phyloP scores from a whole-genome alignment of 78 protist species.

The Monosiga brevicollis region DNA sequence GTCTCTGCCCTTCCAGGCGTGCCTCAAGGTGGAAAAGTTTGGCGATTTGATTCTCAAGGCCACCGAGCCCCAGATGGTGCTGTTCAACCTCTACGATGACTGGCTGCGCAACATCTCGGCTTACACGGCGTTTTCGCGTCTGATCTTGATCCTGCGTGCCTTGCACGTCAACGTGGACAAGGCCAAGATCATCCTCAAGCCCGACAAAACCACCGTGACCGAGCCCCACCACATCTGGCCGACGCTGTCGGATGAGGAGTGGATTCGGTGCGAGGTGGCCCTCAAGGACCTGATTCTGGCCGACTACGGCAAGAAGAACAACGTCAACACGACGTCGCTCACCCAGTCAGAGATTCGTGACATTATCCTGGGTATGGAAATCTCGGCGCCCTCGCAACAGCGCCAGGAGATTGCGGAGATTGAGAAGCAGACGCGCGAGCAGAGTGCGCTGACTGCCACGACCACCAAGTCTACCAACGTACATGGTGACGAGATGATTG shows the following conservation, averaged over 20 bases:
- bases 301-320: slow-evolving; percentile 97
- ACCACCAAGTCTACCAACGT: slow-evolving; percentile 83
- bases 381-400: slow-evolving; percentile 95
- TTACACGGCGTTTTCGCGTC: slow-evolving; percentile 95
- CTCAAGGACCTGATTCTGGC: slow-evolving; percentile 96
- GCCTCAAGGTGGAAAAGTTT: slow-evolving; percentile 90
- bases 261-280: slow-evolving; percentile 90
- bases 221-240: slow-evolving; percentile 99
- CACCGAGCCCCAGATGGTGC: slow-evolving; percentile 94
- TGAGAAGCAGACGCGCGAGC: slow-evolving; percentile 87
- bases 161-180: slow-evolving; percentile 88
- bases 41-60: slow-evolving; percentile 97
- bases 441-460: slow-evolving; percentile 66
- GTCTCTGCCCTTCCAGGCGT: slow-evolving; percentile 95
- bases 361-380: slow-evolving; percentile 99
- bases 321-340: slow-evolving; percentile 91
- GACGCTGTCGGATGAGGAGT: slow-evolving; percentile 90
- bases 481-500: slow-evolving; percentile 93
- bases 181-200: slow-evolving; percentile 85
- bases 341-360: slow-evolving; percentile 98
- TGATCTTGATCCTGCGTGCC: slow-evolving; percentile 94
- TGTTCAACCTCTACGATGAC: slow-evolving; percentile 98
- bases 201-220: slow-evolving; percentile 77
- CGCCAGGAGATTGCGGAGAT: slow-evolving; percentile 93
- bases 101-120: slow-evolving; percentile 89